A percentile compares a stretch with the other conserved stretches of the same genome.
Conservation (phyloP, 2,329 filamentous ascomycete species). For the Cryphonectria carpinicola region DNA sequence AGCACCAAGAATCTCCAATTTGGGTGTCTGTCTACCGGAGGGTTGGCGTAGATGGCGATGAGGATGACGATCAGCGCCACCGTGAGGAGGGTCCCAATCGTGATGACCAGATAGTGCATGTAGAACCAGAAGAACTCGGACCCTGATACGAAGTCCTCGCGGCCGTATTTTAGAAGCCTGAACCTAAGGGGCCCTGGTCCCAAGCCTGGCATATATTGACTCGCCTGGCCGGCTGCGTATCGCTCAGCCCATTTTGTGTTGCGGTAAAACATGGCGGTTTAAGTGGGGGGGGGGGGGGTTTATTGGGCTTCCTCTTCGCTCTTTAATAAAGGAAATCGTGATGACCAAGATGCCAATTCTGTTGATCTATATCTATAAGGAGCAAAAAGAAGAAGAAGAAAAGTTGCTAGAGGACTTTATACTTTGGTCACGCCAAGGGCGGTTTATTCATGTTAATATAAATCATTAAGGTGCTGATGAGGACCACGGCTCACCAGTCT, state of each 20-base stretch:
- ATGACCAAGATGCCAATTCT: background rate
- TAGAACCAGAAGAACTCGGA: slow-evolving; percentile 10
- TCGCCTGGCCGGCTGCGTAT: background rate
- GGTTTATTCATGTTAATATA: background rate
- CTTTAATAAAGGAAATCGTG: background rate
- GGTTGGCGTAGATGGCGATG: slow-evolving; percentile 1
- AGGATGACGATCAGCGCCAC: slow-evolving; percentile 1
- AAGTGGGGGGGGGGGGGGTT: background rate
- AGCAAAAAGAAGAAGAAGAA: background rate
- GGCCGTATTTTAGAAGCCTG: background rate
- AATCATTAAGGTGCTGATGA: background rate
- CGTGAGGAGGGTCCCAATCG: background rate
- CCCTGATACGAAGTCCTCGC: background rate
- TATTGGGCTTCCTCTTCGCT: background rate
- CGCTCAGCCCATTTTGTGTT: slow-evolving; percentile 8
- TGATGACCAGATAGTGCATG: background rate
- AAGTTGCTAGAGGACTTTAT: background rate
- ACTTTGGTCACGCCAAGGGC: background rate
- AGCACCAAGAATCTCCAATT: background rate
- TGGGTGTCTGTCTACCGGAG: background rate
- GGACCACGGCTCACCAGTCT: background rate
- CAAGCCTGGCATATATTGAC: background rate
- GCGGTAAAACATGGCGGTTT: background rate
- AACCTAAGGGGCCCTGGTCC: too few species aligned
- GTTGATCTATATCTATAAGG: background rate